A percentile compares a stretch with the other conserved stretches of the same genome.
phyloP scores from a whole-genome alignment of 2,329 filamentous ascomycete genomes.

The Aspergillus neoniger region DNA sequence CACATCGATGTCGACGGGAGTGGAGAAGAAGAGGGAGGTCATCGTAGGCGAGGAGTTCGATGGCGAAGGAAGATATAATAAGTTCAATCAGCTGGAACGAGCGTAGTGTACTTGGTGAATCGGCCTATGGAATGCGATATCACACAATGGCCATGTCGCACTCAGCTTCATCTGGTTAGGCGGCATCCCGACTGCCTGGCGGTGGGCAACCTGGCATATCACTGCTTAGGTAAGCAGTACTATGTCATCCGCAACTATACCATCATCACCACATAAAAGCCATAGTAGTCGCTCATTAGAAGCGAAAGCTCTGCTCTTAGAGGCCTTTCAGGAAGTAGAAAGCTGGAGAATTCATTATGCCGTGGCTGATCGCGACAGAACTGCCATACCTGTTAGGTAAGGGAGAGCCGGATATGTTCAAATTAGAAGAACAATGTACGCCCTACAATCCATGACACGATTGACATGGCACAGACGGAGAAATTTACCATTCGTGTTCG shows the following conservation, averaged over 20 bases:
- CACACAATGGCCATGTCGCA: constrained; percentile 13
- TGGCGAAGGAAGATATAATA: not conserved
- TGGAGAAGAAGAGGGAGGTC: constrained; percentile 99
- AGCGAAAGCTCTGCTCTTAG: not conserved
- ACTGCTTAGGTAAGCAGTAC: constrained; percentile 21
- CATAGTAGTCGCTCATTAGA: not conserved
- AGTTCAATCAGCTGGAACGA: constrained; percentile 18
- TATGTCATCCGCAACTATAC: not conserved
- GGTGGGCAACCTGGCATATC: constrained; percentile 12
- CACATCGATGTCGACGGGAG: constrained; percentile 97
- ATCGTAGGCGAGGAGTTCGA: constrained; percentile 52
- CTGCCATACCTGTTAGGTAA: not conserved
- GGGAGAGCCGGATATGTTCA: not conserved
- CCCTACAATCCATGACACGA: not conserved
- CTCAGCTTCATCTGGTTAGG: constrained; percentile 17
- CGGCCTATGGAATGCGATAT: constrained; percentile 2
- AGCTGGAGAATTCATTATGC: not conserved
- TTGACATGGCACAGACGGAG: not conserved
- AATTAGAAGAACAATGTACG: not conserved
- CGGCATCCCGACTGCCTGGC: constrained; percentile 20
- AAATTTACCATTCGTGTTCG: not conserved
- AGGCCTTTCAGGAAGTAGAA: not conserved
- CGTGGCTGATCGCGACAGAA: not conserved
- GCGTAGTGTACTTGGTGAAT: constrained; percentile 11
- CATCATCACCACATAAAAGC: too few relatives aligned